Base-by-base conservation (phyloP, 352 stramenopile species). In the Phytopythium oedochilum region DNA sequence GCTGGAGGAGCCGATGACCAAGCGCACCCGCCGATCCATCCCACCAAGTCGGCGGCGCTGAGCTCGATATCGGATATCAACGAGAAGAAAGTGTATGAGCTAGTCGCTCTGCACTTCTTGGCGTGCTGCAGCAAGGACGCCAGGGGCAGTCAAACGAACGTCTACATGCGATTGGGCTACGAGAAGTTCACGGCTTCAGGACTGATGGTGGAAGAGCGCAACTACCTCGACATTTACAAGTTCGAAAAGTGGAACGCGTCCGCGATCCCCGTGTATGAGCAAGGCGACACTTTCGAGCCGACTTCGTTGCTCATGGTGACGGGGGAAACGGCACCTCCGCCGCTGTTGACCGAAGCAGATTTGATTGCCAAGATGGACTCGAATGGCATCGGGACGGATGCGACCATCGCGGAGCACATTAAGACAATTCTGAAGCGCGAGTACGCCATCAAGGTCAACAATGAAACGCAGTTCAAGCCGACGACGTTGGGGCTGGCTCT, bases 1-100 rank as follows among this genome's bases (percentile, higher is more conserved):
- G 73, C 81, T 17, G 97, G 97, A 32, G 86, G 90, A 48, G 82
- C 95, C 9, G 96, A 99, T 59, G 97, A 99, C 57, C 92, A 98
- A 59, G 95, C 94, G 1, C 98, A 99, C 73, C 97, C 98, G 46
- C 97, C 98, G 6, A 99, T 99, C 71, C 97, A 99, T 58, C 97
- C 97, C 12, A 99, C 95, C 9, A 99, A 99, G 71, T 91, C 82
- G 38, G 87, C 98, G 39, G 63, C 73, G 23, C 55, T 88, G 32
- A 67, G 60, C 58, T 86, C 70, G 29, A 78, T 93, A 49, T 68
- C 59, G 22, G 87, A 98, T 65, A 64, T 78, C 0, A 86, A 79
- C 20, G 92, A 99, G 70, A 84, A 91, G 57, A 96, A 93, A 48
- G 76, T 99, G 42, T 99, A 99, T 70, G 96, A 98, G 63, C 92